Base-by-base conservation (phyloP, 1,284 basidiomycete genomes). In the Trichosporon sp. region DNA sequence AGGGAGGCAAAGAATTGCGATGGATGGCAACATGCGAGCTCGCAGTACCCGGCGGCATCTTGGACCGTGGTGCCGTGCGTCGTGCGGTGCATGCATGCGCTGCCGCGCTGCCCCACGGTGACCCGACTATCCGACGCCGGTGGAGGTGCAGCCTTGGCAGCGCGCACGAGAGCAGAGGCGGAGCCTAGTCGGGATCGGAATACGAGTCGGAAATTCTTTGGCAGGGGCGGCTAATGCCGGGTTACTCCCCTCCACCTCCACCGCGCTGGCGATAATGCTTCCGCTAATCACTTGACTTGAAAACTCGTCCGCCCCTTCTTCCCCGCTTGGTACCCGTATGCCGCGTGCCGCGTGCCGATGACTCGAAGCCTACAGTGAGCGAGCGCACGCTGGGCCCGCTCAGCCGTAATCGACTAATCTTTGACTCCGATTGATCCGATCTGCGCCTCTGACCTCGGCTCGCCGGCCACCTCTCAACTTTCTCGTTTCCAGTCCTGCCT, bases 91-190 rank as follows among this genome's bases (percentile, higher is more conserved):
- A n/a, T n/a, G n/a, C n/a, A n/a, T n/a, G n/a, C n/a, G n/a, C n/a
- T n/a, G n/a, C n/a, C n/a, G n/a, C 47, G 47, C 53, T 58, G 53
- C 56, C 56, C 56, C 56, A 60, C 56, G 56, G 56, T 31, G 56
- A 31, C 56, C 56, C 56, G 56, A 31, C 53, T 25, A 25, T 51
- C 47, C 47, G 47, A 51, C 47, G 18, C 8, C 18, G 47, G 47
- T 51, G 47, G 47, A 51, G 47, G 47, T 18, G 5, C 5, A 21
- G 23, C 2, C 47, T 51, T 21, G 56, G 56, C 51, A 56, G 6
- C 1, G 23, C 11, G 3, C 23, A 8, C 9, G 11, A 1, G 51
- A 27, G 51, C 25, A 29, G 23, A 29, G 47, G 47, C 47, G 47
- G 47, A 51, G 47, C 47, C 15, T 51, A 51, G 47, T 51, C 47